Base-by-base conservation (phyloP, 805 yeast genomes). In the Zygosaccharomyces siamensis region DNA sequence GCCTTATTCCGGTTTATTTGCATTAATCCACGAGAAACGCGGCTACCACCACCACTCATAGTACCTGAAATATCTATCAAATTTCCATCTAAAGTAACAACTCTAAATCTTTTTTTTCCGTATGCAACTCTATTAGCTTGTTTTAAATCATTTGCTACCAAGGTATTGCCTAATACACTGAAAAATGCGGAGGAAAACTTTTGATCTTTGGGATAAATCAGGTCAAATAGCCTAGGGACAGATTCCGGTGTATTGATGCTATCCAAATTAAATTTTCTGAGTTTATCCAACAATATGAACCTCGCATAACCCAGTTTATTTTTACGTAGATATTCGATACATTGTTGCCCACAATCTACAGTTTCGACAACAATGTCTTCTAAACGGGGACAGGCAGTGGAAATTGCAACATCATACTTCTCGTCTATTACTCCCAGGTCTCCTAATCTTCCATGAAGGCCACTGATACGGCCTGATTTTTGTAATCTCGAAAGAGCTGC, bases 41-140 rank as follows among this genome's bases (percentile, higher is more conserved):
- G 72, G 47, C 75, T 77, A 46, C 98, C 99, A 69, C 99, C 99
- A 59, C 99, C 99, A 41, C 95, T 81, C 83, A 95, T 83, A 1
- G 97, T 87, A 67, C 99, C 99, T 2, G 96, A 86, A 12, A 84
- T 81, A 59, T 90, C 97, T 48, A 93, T 92, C 20, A 93, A 72
- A 58, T 89, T 85, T 21, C 99, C 99, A 64, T 87, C 95, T 7
- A 89, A 65, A 0, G 98, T 89, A 0, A 95, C 98, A 21, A 92
- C 98, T 58, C 95, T 78, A 76, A 80, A 86, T 58, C 98, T 73
- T 56, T 74, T 80, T 14, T 74, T 72, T 1, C 95, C 93, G 70
- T 84, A 92, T 0, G 99, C 98, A 27, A 92, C 93, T 36, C 76
- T 70, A 54, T 88, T 85, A 1, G 99, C 99, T 59, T 86, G 89